Evolutionary conservation across 176 grass and related monocot genomes (phyloP).

Genomic region (Panicum miliaceum): DNA sequence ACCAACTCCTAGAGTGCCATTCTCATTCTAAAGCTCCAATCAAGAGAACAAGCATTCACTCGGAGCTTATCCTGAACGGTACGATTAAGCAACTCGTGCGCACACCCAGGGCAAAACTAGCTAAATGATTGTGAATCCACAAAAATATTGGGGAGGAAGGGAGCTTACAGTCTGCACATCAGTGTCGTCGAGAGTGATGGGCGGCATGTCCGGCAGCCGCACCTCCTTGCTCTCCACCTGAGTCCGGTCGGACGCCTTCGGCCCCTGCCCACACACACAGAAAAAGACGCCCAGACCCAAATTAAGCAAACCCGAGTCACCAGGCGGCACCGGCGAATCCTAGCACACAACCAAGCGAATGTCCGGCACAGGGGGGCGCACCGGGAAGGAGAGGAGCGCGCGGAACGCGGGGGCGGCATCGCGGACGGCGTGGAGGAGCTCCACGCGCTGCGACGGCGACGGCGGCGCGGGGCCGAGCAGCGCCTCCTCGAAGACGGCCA

Average conservation of each 20-base stretch:
- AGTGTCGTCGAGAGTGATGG: slow-evolving; percentile 81
- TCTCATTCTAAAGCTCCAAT: slow-evolving; percentile 20
- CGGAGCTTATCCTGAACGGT: not conserved
- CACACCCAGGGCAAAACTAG: not conserved
- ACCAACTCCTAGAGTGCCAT: not conserved
- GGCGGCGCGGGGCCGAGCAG: slow-evolving; percentile 72
- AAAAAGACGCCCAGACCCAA: slow-evolving; percentile 29
- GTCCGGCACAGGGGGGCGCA: slow-evolving; percentile 4
- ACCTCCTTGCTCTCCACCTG: slow-evolving; percentile 86
- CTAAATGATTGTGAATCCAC: not conserved
- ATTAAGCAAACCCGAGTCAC: slow-evolving; percentile 23
- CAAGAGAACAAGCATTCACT: slow-evolving; percentile 1
- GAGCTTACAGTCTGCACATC: slow-evolving; percentile 85
- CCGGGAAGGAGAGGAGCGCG: slow-evolving; percentile 75
- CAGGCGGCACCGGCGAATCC: not conserved
- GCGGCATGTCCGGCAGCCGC: slow-evolving; percentile 64
- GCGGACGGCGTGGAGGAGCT: slow-evolving; percentile 86
- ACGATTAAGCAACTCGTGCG: slow-evolving; percentile 12
- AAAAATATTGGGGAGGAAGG: not conserved
- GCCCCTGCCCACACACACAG: slow-evolving; percentile 54
- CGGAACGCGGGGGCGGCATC: slow-evolving; percentile 63
- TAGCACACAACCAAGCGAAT: not conserved
- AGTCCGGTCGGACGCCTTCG: slow-evolving; percentile 80
- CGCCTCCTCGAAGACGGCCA: slow-evolving; percentile 69
- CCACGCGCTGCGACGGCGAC: slow-evolving; percentile 78